Evolutionary conservation across 2,329 filamentous ascomycete species (phyloP), one percentile per base, ranked within the genome.

Genomic region (Colletotrichum kahawae): DNA sequence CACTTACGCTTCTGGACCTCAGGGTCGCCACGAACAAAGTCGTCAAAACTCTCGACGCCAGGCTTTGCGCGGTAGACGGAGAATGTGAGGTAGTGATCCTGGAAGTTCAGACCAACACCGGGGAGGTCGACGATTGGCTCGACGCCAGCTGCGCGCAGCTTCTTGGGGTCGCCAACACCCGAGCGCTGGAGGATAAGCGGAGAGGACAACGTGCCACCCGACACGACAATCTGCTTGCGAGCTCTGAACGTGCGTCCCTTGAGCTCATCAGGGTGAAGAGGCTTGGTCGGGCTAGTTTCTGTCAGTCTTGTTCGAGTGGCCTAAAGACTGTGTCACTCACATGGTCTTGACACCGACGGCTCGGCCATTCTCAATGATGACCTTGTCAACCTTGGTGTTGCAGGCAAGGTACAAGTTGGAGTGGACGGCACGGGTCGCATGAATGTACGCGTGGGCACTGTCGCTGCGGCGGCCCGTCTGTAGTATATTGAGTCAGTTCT

Each of bases 341-440:
- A 95, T 89, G 7, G 92, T 94, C 80, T 91, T 89, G 3, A 96
- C 94, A 24, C 88, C 94, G 2, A 95, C 93, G 4, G 94, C 94
- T 3, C 90, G 87, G 69, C 93, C 93, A 66, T 93, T 90, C 82
- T 95, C 93, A 34, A 95, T 90, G 77, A 95, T 91, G 67, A 95
- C 87, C 86, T 94, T 95, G 81, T 95, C 93, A 16, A 95, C 91
- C 84, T 95, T 95, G 80, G 93, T 95, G 86, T 95, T 95, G 84
- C 89, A 91, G 71, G 92, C 90, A 18, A 95, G 86, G 79, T 95
- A 94, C 64, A 95, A 83, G 81, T 95, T 95, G 77, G 89, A 88
- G 81, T 95, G 88, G 51, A 93, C 89, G 3, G 93, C 88, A 65
- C 94, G 90, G 7, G 94, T 96, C 68, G 92, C 92, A 83, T 96